Percentiles rank a stretch among this genome's conserved stretches.
These are phyloP conservation scores for Ramaria sp. DNA, from an alignment of 768 basidiomycete genomes.

Conservation along the genomic window DNA sequence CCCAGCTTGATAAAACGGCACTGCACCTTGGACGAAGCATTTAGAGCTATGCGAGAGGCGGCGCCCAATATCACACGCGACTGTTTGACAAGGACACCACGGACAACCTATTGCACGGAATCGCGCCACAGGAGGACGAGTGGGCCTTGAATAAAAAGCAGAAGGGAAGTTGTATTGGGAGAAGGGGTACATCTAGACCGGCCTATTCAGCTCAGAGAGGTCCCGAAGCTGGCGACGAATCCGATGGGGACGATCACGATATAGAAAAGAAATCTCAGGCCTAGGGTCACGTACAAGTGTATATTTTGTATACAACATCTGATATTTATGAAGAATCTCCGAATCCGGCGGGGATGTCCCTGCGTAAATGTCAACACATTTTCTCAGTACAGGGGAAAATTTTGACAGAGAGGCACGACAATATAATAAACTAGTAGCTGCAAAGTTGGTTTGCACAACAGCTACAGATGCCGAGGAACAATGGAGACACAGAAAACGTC, in stretches of 20 bases:
- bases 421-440: too few species aligned
- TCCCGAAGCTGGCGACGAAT: not conserved
- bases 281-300: not conserved
- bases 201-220: not conserved
- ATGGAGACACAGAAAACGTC: too few species aligned
- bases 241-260: not conserved
- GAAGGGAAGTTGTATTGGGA: not conserved
- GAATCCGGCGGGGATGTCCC: too few species aligned
- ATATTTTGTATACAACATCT: too few species aligned
- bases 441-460: too few species aligned
- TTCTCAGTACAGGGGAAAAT: too few species aligned
- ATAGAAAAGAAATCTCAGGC: not conserved
- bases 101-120: conserved; percentile 1
- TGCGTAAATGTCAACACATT: too few species aligned
- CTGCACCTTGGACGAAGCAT: not conserved
- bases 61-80: not conserved
- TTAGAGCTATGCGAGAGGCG: not conserved
- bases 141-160: not conserved
- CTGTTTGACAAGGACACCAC: not conserved
- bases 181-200: conserved; percentile 2
- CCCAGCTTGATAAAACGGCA: not conserved
- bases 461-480: too few species aligned
- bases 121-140: not conserved
- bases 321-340: too few species aligned
- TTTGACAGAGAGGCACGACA: too few species aligned